Conservation (phyloP, 1,284 basidiomycete genomes). For the Grifola frondosa region DNA sequence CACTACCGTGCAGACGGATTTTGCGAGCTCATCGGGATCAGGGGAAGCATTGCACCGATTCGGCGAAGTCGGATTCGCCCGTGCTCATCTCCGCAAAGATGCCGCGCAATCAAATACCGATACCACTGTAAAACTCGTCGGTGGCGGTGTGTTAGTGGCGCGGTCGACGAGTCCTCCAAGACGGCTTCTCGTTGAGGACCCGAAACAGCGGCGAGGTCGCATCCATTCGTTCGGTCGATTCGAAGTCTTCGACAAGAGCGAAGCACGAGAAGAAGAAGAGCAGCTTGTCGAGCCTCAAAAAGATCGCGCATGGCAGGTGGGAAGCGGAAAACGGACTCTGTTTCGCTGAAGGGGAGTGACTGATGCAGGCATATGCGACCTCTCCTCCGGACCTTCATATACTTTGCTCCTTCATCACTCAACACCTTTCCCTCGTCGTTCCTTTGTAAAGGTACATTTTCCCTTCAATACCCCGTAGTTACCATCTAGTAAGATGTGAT, state of each 20-base stretch:
- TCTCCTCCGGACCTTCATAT: slow-evolving; percentile 19
- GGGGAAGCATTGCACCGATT: slow-evolving; percentile 2
- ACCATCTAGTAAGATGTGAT: slow-evolving; percentile 23
- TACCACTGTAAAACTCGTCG: slow-evolving; percentile 57
- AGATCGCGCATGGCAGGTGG: slow-evolving; percentile 49
- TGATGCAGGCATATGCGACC: slow-evolving; percentile 5
- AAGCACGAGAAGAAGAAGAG: slow-evolving; percentile 51
- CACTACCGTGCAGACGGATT: slow-evolving; percentile 1
- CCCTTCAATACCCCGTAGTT: slow-evolving; percentile 27
- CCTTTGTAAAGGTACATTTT: slow-evolving; percentile 24
- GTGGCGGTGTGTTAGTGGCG: slow-evolving; percentile 44
- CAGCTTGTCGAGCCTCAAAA: slow-evolving; percentile 54
- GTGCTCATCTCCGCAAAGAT: slow-evolving; percentile 22
- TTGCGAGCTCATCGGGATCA: slow-evolving; percentile 8
- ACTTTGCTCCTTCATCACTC: slow-evolving; percentile 20
- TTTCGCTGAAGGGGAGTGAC: slow-evolving; percentile 34
- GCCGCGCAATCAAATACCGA: slow-evolving; percentile 20
- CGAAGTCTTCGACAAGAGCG: slow-evolving; percentile 17
- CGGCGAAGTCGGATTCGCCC: slow-evolving; percentile 21
- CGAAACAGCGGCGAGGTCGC: slow-evolving; percentile 18
- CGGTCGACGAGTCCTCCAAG: slow-evolving; percentile 33
- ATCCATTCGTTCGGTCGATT: slow-evolving; percentile 28
- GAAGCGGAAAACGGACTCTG: slow-evolving; percentile 51
- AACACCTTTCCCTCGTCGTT: slow-evolving; percentile 14
- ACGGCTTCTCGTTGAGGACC: slow-evolving; percentile 26